Evolutionary conservation across 192 early-diverging fungal genomes (phyloP).

Genomic region (Backusella mclennaniae): DNA sequence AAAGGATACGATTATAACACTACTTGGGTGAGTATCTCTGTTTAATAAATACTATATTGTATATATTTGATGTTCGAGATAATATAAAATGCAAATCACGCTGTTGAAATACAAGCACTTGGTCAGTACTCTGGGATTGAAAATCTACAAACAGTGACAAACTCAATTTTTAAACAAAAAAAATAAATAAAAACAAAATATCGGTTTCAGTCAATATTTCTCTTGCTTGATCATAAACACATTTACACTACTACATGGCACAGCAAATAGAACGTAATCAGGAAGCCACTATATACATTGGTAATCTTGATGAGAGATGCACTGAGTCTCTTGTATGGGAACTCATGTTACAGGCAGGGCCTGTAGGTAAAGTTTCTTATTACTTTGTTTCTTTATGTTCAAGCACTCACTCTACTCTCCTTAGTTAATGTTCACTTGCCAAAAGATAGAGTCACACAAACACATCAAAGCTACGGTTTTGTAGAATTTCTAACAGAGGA

Average conservation of each 20-base stretch:
- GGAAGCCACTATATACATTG: constrained; percentile 96
- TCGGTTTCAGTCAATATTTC: neutral
- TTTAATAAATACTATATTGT: no score
- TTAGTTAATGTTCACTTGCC: constrained; percentile 93
- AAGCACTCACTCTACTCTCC: neutral
- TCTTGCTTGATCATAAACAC: neutral
- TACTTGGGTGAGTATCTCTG: no score
- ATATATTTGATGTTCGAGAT: no score
- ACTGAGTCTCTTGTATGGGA: constrained; percentile 97
- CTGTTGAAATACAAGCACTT: no score
- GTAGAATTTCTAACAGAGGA: constrained; percentile 91
- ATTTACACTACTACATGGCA: constrained; percentile 37
- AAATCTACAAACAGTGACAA: no score
- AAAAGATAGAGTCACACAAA: constrained; percentile 94
- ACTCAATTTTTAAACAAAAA: neutral
- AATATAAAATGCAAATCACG: no score
- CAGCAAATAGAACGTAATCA: constrained; percentile 88
- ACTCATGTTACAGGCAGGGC: constrained; percentile 97
- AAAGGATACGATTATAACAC: no score
- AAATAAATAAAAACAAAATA: neutral
- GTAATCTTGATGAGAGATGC: constrained; percentile 93
- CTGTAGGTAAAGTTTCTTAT: constrained; percentile 59
- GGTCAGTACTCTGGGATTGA: no score
- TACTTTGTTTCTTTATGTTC: neutral
- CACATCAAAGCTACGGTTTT: constrained; percentile 94